Base-by-base conservation (phyloP, 108 stramenopile genomes). In the Nitzschia inconspicua region DNA sequence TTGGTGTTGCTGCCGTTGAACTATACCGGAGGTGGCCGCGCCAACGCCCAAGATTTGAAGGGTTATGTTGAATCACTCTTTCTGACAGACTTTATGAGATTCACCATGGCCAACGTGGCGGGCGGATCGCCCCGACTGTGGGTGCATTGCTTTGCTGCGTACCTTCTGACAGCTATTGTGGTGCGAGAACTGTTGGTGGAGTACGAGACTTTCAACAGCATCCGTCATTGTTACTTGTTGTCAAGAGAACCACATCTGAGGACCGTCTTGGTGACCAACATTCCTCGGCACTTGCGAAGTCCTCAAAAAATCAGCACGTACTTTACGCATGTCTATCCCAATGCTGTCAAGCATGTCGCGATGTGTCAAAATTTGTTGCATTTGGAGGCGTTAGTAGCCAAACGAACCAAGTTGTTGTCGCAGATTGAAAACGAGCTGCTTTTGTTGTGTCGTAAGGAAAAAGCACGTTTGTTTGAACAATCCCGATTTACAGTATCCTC, bases 81-180 rank as follows among this genome's bases (percentile, higher is more conserved):
- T 5, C 78, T 87, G 57, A 88, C 92, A 0, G 93, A 91, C 48
- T 94, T 94, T 63, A 60, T 86, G 46, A 69, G 85, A 30, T 94
- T 94, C 48, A 84, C 88, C 62, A 94, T 94, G 89, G 93, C 93
- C 66, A 94, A 94, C 59, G 79, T 94, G 3, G 60, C 37, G 11
- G 52, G 66, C 2, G 89, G 93, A 18, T 77, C 74, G 24, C 75
- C 84, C 35, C 70, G 85, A 41, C 69, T 94, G n/a, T 94, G 93
- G 93, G 79, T 89, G 2, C 93, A 94, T 76, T 91, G 89, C 66
- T 75, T 88, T 66, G 89, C 83, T 11, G 93, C 89, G 10, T 91
- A 89, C 72, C 68, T 94, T 23, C 63, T 87, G 40, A 94, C 89
- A 3, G 84, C 66, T 0, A 94, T 94, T 68, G 87, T 91, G 32